Conservation (phyloP, 305 asterid species). For the Fraxinus platypoda region DNA sequence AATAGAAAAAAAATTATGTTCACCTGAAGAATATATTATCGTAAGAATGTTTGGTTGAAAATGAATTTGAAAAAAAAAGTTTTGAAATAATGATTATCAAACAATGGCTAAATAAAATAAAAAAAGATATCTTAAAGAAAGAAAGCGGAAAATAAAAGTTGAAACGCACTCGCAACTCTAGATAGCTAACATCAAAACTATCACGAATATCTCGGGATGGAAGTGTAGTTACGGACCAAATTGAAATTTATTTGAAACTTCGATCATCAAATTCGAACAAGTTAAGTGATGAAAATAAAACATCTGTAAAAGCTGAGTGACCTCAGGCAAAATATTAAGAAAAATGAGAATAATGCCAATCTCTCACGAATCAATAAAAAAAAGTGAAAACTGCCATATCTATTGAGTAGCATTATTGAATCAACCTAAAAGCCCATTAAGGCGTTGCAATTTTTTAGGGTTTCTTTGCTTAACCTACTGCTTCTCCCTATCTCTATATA, state of each 20-base stretch:
- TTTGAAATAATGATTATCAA: too few relatives aligned
- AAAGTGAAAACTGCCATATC: too few relatives aligned
- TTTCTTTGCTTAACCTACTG: not conserved
- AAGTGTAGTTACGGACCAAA: not conserved
- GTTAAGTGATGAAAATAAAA: not conserved
- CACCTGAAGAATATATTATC: too few relatives aligned
- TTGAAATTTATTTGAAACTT: not conserved
- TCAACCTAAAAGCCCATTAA: not conserved
- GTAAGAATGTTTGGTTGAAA: too few relatives aligned
- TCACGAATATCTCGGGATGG: not conserved
- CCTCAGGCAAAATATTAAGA: not conserved
- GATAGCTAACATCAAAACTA: not conserved
- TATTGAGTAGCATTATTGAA: too few relatives aligned
- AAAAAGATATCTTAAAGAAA: too few relatives aligned
- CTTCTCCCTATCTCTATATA: not conserved
- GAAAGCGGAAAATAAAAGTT: too few relatives aligned
- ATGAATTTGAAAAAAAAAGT: too few relatives aligned
- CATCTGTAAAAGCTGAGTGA: not conserved
- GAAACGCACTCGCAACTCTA: not conserved
- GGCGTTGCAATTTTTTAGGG: not conserved
- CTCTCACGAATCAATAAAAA: too few relatives aligned
- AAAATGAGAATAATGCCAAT: too few relatives aligned
- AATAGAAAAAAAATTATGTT: too few relatives aligned
- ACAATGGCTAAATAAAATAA: too few relatives aligned
- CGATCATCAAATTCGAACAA: not conserved